phyloP scores from a whole-genome alignment of 2,329 filamentous ascomycete species.

The Arthrobotrys conoides region DNA sequence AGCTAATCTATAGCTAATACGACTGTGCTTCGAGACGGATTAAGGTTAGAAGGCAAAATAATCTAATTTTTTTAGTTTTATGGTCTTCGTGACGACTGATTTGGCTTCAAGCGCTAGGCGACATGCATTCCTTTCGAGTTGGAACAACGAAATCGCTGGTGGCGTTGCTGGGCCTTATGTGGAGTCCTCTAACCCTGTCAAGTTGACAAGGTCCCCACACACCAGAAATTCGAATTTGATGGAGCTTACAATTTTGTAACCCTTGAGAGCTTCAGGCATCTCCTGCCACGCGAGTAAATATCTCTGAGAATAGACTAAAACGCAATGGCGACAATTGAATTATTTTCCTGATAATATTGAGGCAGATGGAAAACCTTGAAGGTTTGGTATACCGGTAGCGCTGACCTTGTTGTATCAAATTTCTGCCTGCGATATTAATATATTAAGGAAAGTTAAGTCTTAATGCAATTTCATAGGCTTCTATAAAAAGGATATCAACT shows the following conservation, averaged over 20 bases:
- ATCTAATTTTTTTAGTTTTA: not conserved
- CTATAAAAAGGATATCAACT: constrained; percentile 35
- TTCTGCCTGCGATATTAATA: constrained; percentile 5
- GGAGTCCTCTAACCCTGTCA: constrained; percentile 25
- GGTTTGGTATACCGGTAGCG: constrained; percentile 5
- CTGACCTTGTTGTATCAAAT: not conserved
- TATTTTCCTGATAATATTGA: constrained; percentile 29
- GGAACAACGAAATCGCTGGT: constrained; percentile 20
- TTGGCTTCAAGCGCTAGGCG: constrained; percentile 46
- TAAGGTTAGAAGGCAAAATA: constrained; percentile 38
- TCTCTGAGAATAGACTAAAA: not conserved
- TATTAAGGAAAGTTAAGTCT: constrained; percentile 17
- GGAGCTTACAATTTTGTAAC: constrained; percentile 11
- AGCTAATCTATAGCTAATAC: constrained; percentile 42
- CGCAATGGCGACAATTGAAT: constrained; percentile 32
- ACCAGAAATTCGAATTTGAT: constrained; percentile 6
- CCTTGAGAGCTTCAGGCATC: constrained; percentile 30
- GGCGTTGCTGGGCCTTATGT: constrained; percentile 31
- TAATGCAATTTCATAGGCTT: constrained; percentile 34
- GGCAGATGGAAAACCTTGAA: constrained; percentile 8
- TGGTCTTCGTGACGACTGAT: constrained; percentile 47
- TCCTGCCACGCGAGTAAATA: constrained; percentile 6
- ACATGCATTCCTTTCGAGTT: constrained; percentile 26
- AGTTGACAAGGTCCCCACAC: constrained; percentile 30
- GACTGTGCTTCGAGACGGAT: constrained; percentile 43